These are phyloP conservation scores for Trichoderma oligosporum DNA, from an alignment of 2,329 filamentous ascomycete species.

Conservation along the genomic window DNA sequence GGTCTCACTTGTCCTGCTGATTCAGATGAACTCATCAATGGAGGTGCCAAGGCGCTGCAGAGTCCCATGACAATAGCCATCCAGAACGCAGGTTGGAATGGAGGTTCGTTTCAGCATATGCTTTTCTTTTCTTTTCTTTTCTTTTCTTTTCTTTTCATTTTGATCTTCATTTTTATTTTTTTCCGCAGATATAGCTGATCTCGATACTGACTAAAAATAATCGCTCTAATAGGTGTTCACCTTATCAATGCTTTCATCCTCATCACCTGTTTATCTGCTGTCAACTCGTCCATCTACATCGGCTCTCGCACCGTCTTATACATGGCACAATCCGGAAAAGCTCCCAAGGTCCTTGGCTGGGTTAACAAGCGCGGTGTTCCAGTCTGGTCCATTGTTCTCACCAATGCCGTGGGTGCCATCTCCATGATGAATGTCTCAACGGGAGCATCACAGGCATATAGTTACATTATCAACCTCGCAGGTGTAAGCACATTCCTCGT, in stretches of 20 bases:
- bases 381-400: constrained; percentile 60
- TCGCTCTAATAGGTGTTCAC: constrained; percentile 48
- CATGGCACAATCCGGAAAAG: constrained; percentile 71
- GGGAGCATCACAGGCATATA: constrained; percentile 61
- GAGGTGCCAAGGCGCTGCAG: constrained; percentile 59
- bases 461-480: constrained; percentile 66
- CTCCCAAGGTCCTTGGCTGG: constrained; percentile 64
- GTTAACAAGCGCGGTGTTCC: constrained; percentile 63
- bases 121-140: too few relatives aligned
- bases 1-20: constrained; percentile 70
- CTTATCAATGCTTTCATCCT: constrained; percentile 77
- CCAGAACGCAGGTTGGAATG: constrained; percentile 68
- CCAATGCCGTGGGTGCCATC: constrained; percentile 67
- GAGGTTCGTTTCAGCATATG: constrained; percentile 39
- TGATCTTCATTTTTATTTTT: background rate
- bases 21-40: constrained; percentile 59
- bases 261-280: constrained; percentile 65
- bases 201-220: background rate
- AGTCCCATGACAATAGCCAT: constrained; percentile 73
- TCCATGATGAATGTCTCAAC: constrained; percentile 72
- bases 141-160: fast-evolving
- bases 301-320: constrained; percentile 69
- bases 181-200: background rate
- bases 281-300: constrained; percentile 76
- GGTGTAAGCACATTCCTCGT: constrained; percentile 70